Evolutionary conservation across 31 red algal species (phyloP), one percentile per base, ranked within the genome.

Genomic region (Bonnemaisonia californica): DNA sequence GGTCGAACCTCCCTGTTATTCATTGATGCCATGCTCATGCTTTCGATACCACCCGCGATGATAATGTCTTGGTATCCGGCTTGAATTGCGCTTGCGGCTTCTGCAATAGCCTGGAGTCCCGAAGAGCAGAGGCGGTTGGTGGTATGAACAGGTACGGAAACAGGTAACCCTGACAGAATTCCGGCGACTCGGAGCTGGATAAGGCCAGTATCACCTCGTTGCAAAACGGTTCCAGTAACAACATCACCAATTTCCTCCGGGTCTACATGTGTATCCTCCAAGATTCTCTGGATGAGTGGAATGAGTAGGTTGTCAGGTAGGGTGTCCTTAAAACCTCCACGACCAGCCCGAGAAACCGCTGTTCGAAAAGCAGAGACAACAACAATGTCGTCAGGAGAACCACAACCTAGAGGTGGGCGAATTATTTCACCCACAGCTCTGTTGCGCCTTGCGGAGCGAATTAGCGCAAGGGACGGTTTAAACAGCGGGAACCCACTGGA

Each of bases 101-200:
- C 93, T 32, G 86, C 97, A 74, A 99, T 96, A 60, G 97, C 93
- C 79, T 99, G 97, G 27, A 99, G 61, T 36, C 97, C 97, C 1
- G 97, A 99, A 27, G 97, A 95, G 65, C 97, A 99, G 1, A 96
- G 84, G 31, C 97, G 85, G 68, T 99, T 99, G 9, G 93, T 85
- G 57, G 87, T 88, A 32, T 77, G 76, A 11, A 93, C 90, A 23
- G 97, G 89, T 1, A 92, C 88, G 35, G 81, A 79, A 2, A 77
- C 80, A 21, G 97, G 91, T 18, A 96, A 69, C 32, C 97, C 97
- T 30, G 86, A 83, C 19, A 95, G 59, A 13, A 99, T n/a, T 21
- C 72, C 83, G 29, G 90, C 90, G 27, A 93, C 85, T 16, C 97
- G 80, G 31, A 87, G 40, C 62, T 85, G 85, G 11, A 96, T 93